Percentiles rank a stretch among this genome's conserved stretches.
These are phyloP conservation scores for Deakozyma indianensis DNA, from an alignment of 805 yeast genomes.

Conservation along the genomic window DNA sequence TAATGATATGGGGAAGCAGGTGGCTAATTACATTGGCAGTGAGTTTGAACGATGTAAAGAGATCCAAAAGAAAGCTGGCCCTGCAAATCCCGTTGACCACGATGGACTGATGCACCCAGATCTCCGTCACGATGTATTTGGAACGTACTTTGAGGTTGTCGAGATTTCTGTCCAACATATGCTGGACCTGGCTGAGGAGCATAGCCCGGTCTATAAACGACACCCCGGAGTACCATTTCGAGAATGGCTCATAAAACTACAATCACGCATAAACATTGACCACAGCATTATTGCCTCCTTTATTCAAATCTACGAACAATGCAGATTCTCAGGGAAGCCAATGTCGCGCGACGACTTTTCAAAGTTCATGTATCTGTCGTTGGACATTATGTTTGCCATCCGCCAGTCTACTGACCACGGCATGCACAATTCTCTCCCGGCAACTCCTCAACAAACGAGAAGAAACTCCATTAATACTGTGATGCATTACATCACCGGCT, in stretches of 20 bases:
- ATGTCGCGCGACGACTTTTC: constrained; percentile 46
- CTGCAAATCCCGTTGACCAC: constrained; percentile 31
- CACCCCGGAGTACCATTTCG: constrained; percentile 18
- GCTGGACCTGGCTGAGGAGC: constrained; percentile 16
- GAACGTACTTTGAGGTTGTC: constrained; percentile 15
- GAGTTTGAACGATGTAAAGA: constrained; percentile 30
- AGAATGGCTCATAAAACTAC: not conserved
- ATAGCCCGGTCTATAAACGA: constrained; percentile 26
- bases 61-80: constrained; percentile 27
- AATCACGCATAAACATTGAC: not conserved
- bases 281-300: constrained; percentile 12
- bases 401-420: not conserved
- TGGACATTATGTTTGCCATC: not conserved
- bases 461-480: not conserved
- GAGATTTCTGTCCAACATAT: constrained; percentile 18
- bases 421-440: not conserved
- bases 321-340: constrained; percentile 48
- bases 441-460: not conserved
- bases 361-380: constrained; percentile 30
- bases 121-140: constrained; percentile 9
- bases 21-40: constrained; percentile 25
- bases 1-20: constrained; percentile 41
- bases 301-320: constrained; percentile 44
- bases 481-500: not conserved
- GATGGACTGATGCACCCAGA: constrained; percentile 38